Evolutionary conservation across 805 yeast genomes (phyloP), one percentile per base, ranked within the genome.

Genomic region (Sporopachydermia lactativora): DNA sequence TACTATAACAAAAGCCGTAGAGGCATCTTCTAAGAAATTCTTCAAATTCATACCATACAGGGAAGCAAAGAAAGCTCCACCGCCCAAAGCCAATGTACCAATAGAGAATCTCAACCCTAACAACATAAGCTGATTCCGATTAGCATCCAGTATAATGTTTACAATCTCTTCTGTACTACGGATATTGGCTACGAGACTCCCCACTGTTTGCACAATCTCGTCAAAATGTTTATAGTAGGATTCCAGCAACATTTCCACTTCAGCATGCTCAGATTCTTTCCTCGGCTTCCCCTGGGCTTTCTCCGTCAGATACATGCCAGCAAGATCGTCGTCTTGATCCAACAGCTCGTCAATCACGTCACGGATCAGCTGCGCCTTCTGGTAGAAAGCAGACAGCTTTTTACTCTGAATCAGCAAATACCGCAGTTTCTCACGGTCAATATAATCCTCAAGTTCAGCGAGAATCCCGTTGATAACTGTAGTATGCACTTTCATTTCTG

Each of bases 11-110:
- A 85, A 82, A 19, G 96, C 96, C 47, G 70, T 68, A 42, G 71
- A 70, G 1, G 76, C 63, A 42, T 86, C 95, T 55, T 92, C 99
- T 16, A 92, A 77, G 53, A 82, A 86, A 59, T 89, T 92, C 52
- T 81, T 84, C 56, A 92, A 64, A 59, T 92, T 92, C 98, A 92
- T 92, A 28, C 99, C 99, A 58, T 88, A 92, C 6, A 85, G 63
- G 0, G 96, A 81, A 2, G 95, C 92, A 13, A 84, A 55, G 48
- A 82, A 83, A 37, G 94, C 63, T 1, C 92, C 80, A 13, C 78
- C 72, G 2, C 94, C 94, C 52, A 88, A 64, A 3, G 95, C 79
- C 28, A 92, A 62, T 42, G 94, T 67, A 0, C 94, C 92, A 17
- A 85, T 76, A 39, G 92, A 78, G 55, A 85, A 84, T 49, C 81